A percentile compares a stretch with the other conserved stretches of the same genome.
phyloP scores from a whole-genome alignment of 768 basidiomycete genomes.

The Termitomyces eurrhizus region DNA sequence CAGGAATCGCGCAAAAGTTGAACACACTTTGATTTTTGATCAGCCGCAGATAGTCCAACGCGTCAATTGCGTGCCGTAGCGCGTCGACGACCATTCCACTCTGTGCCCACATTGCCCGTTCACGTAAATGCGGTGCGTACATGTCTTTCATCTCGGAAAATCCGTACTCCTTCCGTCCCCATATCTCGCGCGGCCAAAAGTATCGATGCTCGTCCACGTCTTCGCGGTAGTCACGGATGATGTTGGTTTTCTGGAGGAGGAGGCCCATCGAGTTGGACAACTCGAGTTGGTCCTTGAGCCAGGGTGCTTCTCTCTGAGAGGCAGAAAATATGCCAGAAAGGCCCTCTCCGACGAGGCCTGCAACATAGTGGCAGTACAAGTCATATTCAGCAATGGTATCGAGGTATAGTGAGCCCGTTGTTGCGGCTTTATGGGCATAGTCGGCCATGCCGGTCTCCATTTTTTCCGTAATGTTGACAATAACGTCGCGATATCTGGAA shows the following conservation, averaged over 20 bases:
- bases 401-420: conserved; percentile 66
- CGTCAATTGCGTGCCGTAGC: conserved; percentile 76
- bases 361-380: conserved; percentile 98
- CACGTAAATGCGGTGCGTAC: conserved; percentile 49
- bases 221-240: conserved; percentile 93
- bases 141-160: conserved; percentile 73
- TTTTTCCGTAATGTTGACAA: conserved; percentile 77
- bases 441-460: conserved; percentile 97
- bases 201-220: conserved; percentile 79
- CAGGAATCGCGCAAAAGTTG: conserved; percentile 94
- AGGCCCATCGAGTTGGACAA: conserved; percentile 95
- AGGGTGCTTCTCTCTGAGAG: conserved; percentile 74
- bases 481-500: conserved; percentile 68
- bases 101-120: conserved; percentile 75
- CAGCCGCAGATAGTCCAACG: conserved; percentile 85
- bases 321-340: conserved; percentile 85
- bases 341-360: conserved; percentile 95
- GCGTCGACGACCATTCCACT: conserved; percentile 90
- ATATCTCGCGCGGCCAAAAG: conserved; percentile 96
- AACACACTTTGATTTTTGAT: conserved; percentile 91
- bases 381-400: conserved; percentile 84
- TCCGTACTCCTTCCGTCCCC: conserved; percentile 60
- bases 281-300: conserved; percentile 77
- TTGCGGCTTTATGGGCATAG: conserved; percentile 79
- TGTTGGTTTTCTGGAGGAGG: conserved; percentile 96